These are phyloP conservation scores for Perkinsus olseni DNA, from an alignment of 169 alveolate species.

Conservation along the genomic window DNA sequence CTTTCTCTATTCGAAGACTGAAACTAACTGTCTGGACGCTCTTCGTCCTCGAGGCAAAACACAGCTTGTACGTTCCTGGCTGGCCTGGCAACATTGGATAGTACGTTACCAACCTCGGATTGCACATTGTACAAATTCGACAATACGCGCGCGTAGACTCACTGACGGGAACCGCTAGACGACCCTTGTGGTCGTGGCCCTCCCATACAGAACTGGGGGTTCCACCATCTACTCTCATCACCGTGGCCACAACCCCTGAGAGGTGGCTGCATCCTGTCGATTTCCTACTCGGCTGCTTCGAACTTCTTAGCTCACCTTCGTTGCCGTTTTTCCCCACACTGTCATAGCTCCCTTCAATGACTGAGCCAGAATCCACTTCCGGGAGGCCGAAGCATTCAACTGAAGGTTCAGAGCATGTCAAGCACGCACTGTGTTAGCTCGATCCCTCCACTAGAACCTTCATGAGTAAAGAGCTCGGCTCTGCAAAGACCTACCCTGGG, in stretches of 20 bases:
- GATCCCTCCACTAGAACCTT: too few species aligned
- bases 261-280: too few species aligned
- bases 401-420: not conserved
- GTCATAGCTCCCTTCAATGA: not conserved
- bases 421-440: too few species aligned
- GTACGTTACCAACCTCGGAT: too few species aligned
- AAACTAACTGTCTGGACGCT: not conserved
- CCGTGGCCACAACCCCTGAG: not conserved
- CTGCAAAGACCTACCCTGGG: not conserved
- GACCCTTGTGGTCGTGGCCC: not conserved
- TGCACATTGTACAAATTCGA: too few species aligned
- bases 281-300: not conserved
- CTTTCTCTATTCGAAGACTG: not conserved
- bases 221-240: not conserved
- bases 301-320: not conserved
- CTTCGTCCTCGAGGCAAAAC: not conserved
- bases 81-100: not conserved
- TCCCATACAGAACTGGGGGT: not conserved
- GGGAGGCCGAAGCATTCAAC: not conserved
- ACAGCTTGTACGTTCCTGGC: not conserved
- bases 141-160: not conserved
- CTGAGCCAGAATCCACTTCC: not conserved
- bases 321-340: not conserved
- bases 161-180: not conserved
- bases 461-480: too few species aligned